Evolutionary conservation across 495 filamentous ascomycete species (phyloP).

Genomic region (Acidomyces sp.): DNA sequence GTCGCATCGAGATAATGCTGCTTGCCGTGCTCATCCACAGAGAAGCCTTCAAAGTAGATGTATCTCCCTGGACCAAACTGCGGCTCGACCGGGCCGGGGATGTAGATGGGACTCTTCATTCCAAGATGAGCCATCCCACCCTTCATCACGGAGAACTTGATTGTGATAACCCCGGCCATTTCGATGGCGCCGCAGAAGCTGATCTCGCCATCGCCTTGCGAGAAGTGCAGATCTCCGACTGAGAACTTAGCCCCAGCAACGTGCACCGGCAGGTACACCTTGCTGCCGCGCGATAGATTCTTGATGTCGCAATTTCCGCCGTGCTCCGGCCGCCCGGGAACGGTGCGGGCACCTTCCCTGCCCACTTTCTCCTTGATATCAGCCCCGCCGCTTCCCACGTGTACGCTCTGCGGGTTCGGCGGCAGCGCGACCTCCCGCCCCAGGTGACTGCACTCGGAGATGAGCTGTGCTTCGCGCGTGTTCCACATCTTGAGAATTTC

Average conservation of each 20-base stretch:
- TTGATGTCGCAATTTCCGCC: conserved; percentile 66
- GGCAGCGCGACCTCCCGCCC: conserved; percentile 70
- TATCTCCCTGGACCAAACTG: conserved; percentile 71
- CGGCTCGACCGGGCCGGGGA: conserved; percentile 84
- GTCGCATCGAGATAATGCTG: conserved; percentile 91
- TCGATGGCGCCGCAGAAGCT: conserved; percentile 95
- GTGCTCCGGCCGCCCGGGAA: conserved; percentile 63
- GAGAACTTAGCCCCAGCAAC: conserved; percentile 82
- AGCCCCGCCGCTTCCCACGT: conserved; percentile 45
- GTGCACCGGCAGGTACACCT: conserved; percentile 79
- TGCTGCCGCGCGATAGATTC: conserved; percentile 71
- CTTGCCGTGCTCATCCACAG: conserved; percentile 79
- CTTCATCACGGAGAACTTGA: conserved; percentile 84
- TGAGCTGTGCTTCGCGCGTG: conserved; percentile 63
- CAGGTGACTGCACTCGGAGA: conserved; percentile 49
- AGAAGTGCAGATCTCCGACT: conserved; percentile 87
- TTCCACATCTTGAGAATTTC: conserved; percentile 66
- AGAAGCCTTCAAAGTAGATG: conserved; percentile 91
- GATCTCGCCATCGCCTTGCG: conserved; percentile 85
- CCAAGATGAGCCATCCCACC: conserved; percentile 61
- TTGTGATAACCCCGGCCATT: conserved; percentile 86
- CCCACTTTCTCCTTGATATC: conserved; percentile 61
- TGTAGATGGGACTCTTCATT: conserved; percentile 78
- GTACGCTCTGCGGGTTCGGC: conserved; percentile 55
- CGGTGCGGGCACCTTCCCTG: conserved; percentile 74